These are phyloP conservation scores for Russula virescens DNA, from an alignment of 768 basidiomycete genomes.

Conservation along the genomic window DNA sequence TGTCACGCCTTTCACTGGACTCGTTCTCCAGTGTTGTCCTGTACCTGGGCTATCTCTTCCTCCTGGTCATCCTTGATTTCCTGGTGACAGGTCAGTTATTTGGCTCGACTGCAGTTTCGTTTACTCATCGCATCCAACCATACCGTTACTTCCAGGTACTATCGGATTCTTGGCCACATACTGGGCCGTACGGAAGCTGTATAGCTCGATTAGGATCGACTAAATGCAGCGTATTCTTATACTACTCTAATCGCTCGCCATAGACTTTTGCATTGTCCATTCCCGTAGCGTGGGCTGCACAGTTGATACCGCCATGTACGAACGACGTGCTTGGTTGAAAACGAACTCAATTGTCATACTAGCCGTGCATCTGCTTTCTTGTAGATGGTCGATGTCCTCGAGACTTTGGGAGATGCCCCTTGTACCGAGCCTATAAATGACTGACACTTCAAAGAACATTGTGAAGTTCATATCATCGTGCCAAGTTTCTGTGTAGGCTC, in stretches of 20 bases:
- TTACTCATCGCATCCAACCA: neutral
- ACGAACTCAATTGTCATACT: neutral
- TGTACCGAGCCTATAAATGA: no score
- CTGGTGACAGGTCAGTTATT: slow-evolving; percentile 66
- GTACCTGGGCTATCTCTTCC: slow-evolving; percentile 86
- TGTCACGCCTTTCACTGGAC: slow-evolving; percentile 76
- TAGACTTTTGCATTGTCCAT: neutral
- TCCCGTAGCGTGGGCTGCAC: neutral
- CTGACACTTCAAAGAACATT: no score
- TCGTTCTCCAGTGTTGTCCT: slow-evolving; percentile 75
- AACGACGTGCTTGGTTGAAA: neutral
- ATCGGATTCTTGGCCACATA: slow-evolving; percentile 90
- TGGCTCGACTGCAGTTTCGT: slow-evolving; percentile 1
- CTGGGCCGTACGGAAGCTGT: slow-evolving; percentile 83
- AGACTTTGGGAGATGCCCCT: no score
- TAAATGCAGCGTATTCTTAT: slow-evolving; percentile 22
- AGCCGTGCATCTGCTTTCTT: neutral
- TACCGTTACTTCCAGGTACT: slow-evolving; percentile 48
- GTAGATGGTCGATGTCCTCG: neutral
- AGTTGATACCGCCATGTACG: neutral
- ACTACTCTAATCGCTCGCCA: neutral
- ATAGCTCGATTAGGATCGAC: slow-evolving; percentile 77
- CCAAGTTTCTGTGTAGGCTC: no score
- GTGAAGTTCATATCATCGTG: no score
- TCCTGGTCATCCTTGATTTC: slow-evolving; percentile 81